Conservation (phyloP, 225 moss, liverwort and hornwort genomes). For the Sphagnum contortum region DNA sequence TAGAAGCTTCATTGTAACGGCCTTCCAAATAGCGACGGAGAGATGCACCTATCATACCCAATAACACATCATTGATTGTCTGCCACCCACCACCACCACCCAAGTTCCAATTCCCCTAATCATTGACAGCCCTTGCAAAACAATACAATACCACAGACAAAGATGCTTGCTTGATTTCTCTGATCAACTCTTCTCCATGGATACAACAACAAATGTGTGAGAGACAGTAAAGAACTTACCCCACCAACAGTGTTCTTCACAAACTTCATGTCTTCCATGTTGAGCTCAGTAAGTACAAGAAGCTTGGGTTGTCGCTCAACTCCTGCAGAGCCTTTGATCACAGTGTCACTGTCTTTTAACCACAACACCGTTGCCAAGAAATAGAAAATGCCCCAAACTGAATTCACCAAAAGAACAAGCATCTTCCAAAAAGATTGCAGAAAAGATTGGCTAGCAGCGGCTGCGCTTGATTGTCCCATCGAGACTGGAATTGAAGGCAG, state of each 20-base stretch:
- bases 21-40: slow-evolving; percentile 50
- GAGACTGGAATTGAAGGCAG: slow-evolving; percentile 45
- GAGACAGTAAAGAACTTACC: slow-evolving; percentile 5
- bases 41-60: slow-evolving; percentile 52
- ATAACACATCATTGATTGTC: slow-evolving; percentile 80
- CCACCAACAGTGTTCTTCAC: slow-evolving; percentile 53
- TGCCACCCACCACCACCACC: slow-evolving; percentile 7
- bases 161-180: not conserved
- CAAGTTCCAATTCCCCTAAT: too few species aligned
- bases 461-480: not conserved
- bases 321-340: slow-evolving; percentile 46
- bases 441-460: not conserved
- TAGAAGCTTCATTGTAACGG: slow-evolving; percentile 8
- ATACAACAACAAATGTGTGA: too few species aligned
- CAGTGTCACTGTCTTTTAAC: slow-evolving; percentile 55
- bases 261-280: slow-evolving; percentile 35
- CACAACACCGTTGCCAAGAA: slow-evolving; percentile 49
- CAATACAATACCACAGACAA: not conserved
- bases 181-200: too few species aligned
- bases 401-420: slow-evolving; percentile 33
- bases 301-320: slow-evolving; percentile 45
- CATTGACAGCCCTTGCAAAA: too few species aligned
- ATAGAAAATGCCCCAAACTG: slow-evolving; percentile 39
- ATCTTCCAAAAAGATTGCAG: slow-evolving; percentile 8
- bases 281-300: slow-evolving; percentile 26